Base-by-base conservation (phyloP, 371 early-diverging fungal genomes). In the Paraphysoderma sedebokerense region DNA sequence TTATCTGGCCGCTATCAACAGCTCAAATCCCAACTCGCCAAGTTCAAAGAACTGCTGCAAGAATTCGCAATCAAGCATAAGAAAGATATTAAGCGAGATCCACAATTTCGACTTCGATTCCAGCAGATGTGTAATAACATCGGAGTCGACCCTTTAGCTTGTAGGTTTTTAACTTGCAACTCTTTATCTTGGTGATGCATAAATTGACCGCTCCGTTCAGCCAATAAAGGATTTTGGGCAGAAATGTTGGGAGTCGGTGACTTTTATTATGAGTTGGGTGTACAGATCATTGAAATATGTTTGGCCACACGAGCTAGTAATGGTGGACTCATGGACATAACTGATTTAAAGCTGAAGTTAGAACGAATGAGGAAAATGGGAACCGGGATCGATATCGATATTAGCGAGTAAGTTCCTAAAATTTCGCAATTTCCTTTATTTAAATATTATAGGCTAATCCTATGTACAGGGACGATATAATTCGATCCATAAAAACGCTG, bases 161-260 rank as follows among this genome's bases (percentile, higher is more conserved):
- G 88, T 87, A 71, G 58, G 63, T 44, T n/a, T n/a, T n/a, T n/a
- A n/a, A 24, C n/a, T 12, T 32, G 13, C 3, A 1, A n/a, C 3
- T 53, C 36, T n/a, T 33, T n/a, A 31, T 1, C 36, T 9, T 31
- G n/a, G 15, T 27, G 23, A 0, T 3, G 8, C 12, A 20, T 20
- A 30, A 3, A 11, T 19, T 33, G 15, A 22, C 20, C n/a, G 3
- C 8, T 57, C 3, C 31, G 26, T 34, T n/a, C 41, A 84, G 87
- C 92, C 22, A 87, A 87, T 53, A 95, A 95, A 60, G 89, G 92
- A 24, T 85, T 86, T 52, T 90, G 92, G 90, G 77, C 87, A 0
- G 90, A 88, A 48, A 59, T 92, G 19, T 64, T 96, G 5, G 96
- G 97, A 0, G 79, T 92, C 0, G 90, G 95, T n/a, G 95, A 95